Conservation (phyloP, 2,329 filamentous ascomycete species). For the Fusarium sp. region DNA sequence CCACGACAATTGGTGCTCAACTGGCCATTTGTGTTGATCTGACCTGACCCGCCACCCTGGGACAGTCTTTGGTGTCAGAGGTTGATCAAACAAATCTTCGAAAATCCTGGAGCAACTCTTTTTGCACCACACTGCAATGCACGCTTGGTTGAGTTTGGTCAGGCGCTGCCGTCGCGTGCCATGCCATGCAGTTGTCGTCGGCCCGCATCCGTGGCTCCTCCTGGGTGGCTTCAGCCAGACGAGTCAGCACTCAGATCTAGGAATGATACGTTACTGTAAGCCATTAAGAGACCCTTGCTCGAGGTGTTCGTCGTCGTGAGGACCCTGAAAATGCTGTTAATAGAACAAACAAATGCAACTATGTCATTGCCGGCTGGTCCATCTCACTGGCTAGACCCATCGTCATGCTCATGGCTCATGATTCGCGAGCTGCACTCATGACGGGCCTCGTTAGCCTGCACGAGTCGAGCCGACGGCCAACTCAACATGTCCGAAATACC, state of each 20-base stretch:
- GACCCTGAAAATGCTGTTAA: conserved; percentile 5
- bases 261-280: conserved; percentile 36
- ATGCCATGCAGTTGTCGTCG: conserved; percentile 24
- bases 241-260: conserved; percentile 29
- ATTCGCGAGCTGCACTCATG: not conserved
- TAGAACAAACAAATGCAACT: conserved; percentile 8
- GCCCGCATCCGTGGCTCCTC: conserved; percentile 21
- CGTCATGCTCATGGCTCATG: not conserved
- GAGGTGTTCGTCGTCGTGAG: conserved; percentile 1
- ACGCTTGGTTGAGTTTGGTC: not conserved
- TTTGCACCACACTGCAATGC: not conserved
- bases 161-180: not conserved
- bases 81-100: conserved; percentile 1
- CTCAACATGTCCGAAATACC: not conserved
- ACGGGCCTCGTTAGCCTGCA: not conserved
- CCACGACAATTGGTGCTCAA: not conserved
- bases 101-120: not conserved
- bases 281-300: conserved; percentile 24
- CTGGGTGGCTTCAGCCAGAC: conserved; percentile 20
- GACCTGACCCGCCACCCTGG: conserved; percentile 13
- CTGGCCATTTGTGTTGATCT: conserved; percentile 15
- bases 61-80: not conserved
- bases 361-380: conserved; percentile 21
- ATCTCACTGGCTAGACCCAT: not conserved
- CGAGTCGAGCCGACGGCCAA: not conserved